Conservation (phyloP, 1,284 basidiomycete genomes). For the Ganoderma lingzhi region DNA sequence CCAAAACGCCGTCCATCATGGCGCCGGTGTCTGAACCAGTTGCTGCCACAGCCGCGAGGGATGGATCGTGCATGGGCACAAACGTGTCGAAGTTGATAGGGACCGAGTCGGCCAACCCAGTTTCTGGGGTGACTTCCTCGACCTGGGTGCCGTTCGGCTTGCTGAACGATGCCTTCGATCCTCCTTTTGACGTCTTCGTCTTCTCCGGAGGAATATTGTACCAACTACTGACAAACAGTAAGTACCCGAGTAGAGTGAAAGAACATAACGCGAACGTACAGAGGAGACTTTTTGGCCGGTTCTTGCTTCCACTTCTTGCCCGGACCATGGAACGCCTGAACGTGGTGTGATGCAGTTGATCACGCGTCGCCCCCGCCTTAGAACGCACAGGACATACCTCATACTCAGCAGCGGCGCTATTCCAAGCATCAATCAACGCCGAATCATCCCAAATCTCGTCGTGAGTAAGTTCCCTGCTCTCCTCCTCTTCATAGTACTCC, state of each 20-base stretch:
- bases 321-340: conserved; percentile 70
- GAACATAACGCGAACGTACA: conserved; percentile 54
- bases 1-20: conserved; percentile 33
- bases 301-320: conserved; percentile 76
- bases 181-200: conserved; percentile 37
- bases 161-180: conserved; percentile 22
- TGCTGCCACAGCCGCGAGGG: conserved; percentile 44
- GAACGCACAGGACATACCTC: conserved; percentile 50
- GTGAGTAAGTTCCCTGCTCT: conserved; percentile 67
- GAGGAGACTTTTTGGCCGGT: conserved; percentile 69
- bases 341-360: conserved; percentile 1
- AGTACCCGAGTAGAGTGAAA: not conserved
- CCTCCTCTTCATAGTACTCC: conserved; percentile 43
- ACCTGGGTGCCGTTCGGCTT: conserved; percentile 27
- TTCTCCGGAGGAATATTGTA: conserved; percentile 70
- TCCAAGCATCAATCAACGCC: conserved; percentile 81
- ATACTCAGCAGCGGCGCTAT: conserved; percentile 77
- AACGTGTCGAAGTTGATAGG: conserved; percentile 76
- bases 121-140: conserved; percentile 31
- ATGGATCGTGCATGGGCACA: conserved; percentile 72
- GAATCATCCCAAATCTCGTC: conserved; percentile 87
- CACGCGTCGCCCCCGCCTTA: not conserved
- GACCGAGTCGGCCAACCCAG: conserved; percentile 53
- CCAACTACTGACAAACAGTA: conserved; percentile 58
- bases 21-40: conserved; percentile 31